Conservation (phyloP, 139 green algal genomes). For the Chlamydomonas urium region DNA sequence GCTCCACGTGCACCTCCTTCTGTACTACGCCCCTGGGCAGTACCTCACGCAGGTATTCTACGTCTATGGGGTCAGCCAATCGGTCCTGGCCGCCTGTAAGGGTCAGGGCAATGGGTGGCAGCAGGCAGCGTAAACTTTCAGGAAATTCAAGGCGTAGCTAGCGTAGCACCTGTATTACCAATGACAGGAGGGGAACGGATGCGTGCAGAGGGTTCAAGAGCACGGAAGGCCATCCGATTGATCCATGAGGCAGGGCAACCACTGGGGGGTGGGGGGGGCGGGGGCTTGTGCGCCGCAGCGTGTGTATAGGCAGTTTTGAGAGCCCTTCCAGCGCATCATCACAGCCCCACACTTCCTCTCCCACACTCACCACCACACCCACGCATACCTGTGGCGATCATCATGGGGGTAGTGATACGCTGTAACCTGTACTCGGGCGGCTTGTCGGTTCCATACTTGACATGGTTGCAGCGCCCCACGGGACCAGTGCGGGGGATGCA, state of each 20-base stretch:
- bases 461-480: slow-evolving; percentile 37
- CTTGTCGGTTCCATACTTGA: slow-evolving; percentile 25
- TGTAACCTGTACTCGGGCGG: slow-evolving; percentile 38
- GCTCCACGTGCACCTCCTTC: not conserved
- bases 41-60: slow-evolving; percentile 28
- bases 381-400: slow-evolving; percentile 34
- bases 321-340: no score
- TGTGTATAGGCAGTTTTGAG: no score
- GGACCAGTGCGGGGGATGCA: slow-evolving; percentile 8
- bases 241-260: no score
- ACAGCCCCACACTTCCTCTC: not conserved
- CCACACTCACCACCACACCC: not conserved
- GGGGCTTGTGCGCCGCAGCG: no score
- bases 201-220: not conserved
- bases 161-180: not conserved
- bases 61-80: slow-evolving; percentile 36
- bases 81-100: slow-evolving; percentile 29
- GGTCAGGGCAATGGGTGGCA: not conserved
- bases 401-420: slow-evolving; percentile 27
- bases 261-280: no score
- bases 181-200: not conserved
- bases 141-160: not conserved
- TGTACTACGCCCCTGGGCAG: slow-evolving; percentile 23
- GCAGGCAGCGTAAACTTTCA: not conserved
- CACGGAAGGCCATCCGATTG: not conserved